These are phyloP conservation scores for Ustilago crameri DNA, from an alignment of 1,284 basidiomycete genomes.

Conservation along the genomic window DNA sequence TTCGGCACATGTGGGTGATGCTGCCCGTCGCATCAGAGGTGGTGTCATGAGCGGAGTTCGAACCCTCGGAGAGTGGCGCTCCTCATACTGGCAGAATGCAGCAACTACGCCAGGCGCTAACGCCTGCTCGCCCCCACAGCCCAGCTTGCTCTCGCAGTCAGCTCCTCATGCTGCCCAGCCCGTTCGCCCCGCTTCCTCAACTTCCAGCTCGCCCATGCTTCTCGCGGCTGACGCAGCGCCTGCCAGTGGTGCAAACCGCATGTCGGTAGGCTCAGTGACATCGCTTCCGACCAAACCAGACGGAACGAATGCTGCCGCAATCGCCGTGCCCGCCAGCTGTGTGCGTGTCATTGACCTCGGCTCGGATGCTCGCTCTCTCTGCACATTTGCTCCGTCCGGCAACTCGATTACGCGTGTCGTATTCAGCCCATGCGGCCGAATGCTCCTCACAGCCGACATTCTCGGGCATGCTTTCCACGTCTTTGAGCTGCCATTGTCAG, in stretches of 20 bases:
- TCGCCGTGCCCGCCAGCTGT: slow-evolving; percentile 6
- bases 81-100: slow-evolving; percentile 41
- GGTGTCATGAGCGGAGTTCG: slow-evolving; percentile 47
- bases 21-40: slow-evolving; percentile 44
- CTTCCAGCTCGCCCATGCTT: slow-evolving; percentile 40
- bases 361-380: slow-evolving; percentile 14
- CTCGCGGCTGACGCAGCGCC: slow-evolving; percentile 12
- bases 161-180: slow-evolving; percentile 28
- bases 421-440: slow-evolving; percentile 37
- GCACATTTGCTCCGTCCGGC: slow-evolving; percentile 33
- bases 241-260: slow-evolving; percentile 9
- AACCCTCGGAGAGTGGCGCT: slow-evolving; percentile 46
- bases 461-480: slow-evolving; percentile 45
- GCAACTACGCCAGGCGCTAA: slow-evolving; percentile 13
- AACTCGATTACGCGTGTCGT: slow-evolving; percentile 20
- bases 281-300: slow-evolving; percentile 3
- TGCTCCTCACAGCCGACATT: slow-evolving; percentile 33
- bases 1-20: slow-evolving; percentile 42
- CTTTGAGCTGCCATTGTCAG: slow-evolving; percentile 32
- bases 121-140: slow-evolving; percentile 18
- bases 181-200: slow-evolving; percentile 25
- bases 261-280: slow-evolving; percentile 11
- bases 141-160: slow-evolving; percentile 37
- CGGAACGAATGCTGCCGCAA: background rate
- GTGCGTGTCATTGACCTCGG: slow-evolving; percentile 37